These are phyloP conservation scores for Exophiala viscosa DNA, from an alignment of 2,329 filamentous ascomycete species.

Conservation along the genomic window DNA sequence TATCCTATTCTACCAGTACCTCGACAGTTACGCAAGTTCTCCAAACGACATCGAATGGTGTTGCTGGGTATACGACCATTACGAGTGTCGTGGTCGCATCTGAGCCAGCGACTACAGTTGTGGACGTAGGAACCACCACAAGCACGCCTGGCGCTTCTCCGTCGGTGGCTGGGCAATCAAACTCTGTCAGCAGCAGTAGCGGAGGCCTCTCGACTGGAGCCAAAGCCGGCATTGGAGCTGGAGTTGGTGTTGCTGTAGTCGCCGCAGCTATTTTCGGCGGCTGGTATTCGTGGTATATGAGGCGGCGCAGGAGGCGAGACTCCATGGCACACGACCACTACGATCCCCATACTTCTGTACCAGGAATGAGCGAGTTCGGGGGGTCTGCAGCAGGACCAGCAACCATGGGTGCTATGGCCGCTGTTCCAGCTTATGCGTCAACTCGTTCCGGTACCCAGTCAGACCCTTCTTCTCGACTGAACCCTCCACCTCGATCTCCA, in stretches of 20 bases:
- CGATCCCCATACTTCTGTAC: constrained; percentile 11
- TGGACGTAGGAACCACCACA: constrained; percentile 15
- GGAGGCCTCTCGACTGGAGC: constrained; percentile 25
- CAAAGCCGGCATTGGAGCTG: constrained; percentile 28
- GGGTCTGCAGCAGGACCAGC: constrained; percentile 6
- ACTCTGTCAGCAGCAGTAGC: constrained; percentile 3
- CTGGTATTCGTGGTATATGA: constrained; percentile 26
- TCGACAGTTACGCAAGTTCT: constrained; percentile 15
- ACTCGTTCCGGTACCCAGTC: constrained; percentile 23
- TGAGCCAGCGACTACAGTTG: constrained; percentile 14
- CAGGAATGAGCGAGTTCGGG: constrained; percentile 18
- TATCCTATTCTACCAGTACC: constrained; percentile 17
- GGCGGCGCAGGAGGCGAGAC: constrained; percentile 21
- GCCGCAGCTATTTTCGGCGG: constrained; percentile 25
- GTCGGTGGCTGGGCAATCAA: constrained; percentile 11
- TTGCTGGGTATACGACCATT: constrained; percentile 16
- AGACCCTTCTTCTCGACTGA: constrained; percentile 22
- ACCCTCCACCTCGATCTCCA: constrained; percentile 19
- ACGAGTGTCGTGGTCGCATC: constrained; percentile 19
- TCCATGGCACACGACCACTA: constrained; percentile 22
- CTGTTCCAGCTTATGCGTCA: constrained; percentile 15
- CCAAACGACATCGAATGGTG: constrained; percentile 16
- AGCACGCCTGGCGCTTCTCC: constrained; percentile 21
- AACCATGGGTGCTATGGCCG: constrained; percentile 18
- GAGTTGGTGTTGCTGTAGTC: constrained; percentile 22